Base-by-base conservation (phyloP, 2,329 filamentous ascomycete species). In the Pseudocercospora fuligena region DNA sequence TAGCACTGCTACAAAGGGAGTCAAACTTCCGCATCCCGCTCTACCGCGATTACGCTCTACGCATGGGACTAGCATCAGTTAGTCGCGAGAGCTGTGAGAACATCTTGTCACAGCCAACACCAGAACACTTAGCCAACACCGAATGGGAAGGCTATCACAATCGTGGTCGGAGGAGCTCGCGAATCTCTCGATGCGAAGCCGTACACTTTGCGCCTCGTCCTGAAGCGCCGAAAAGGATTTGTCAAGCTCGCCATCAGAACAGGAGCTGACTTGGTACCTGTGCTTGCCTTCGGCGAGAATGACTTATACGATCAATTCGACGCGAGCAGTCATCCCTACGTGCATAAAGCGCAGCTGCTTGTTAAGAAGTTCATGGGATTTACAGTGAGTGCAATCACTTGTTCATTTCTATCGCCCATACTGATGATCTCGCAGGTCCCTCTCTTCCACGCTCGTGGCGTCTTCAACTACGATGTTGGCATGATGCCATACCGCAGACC, bases 381-480 rank as follows among this genome's bases (percentile, higher is more conserved):
- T 75, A 98, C 95, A 0, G 85, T 98, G 11, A 94, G 95, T 86
- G 97, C 29, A 91, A n/a, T 33, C 97, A 74, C 93, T 64, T 36
- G 12, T 56, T 4, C 88, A 94, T 83, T 93, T 93, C 64, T 97
- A 96, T 6, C 21, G 27, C 14, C n/a, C n/a, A 1, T 23, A 36
- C 21, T 65, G 14, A 57, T 21, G 2, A 53, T 19, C 6, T 54
- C 33, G 73, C 97, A 94, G 0, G 84, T 97, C 11, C 94, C 94
- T 0, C 86, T 97, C 29, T 91, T 97, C 73, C 93, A 97, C 78
- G 94, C 93, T 2, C 84, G 94, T 33, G 94, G 94, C 12, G 90
- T 98, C 47, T 97, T 98, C 82, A 99, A 99, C 79, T 98, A 99
- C 77, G 95, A 99, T 78, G 92, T 97, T 14, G 95, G 95, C 3